Percentiles rank a stretch among this genome's conserved stretches.
phyloP scores from a whole-genome alignment of 2,329 filamentous ascomycete species.

The Epichloe brachyelytri region DNA sequence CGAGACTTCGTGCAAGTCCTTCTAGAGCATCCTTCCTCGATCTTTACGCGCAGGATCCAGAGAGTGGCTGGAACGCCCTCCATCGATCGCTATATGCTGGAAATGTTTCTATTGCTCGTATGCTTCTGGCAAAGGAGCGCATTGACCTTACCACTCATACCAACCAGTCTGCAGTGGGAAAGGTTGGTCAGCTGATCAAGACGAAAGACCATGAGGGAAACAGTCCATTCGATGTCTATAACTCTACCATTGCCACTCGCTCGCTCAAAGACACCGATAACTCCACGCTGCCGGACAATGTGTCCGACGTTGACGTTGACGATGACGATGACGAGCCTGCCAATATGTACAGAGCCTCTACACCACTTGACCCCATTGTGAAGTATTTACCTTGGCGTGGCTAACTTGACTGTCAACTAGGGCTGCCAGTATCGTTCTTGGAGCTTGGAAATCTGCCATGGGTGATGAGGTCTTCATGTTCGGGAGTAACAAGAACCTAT shows the following conservation, averaged over 20 bases:
- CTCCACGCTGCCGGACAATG: slow-evolving; percentile 36
- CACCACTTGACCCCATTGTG: neutral
- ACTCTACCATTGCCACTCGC: slow-evolving; percentile 71
- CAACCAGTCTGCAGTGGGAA: slow-evolving; percentile 39
- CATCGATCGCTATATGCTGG: slow-evolving; percentile 85
- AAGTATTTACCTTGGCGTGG: neutral
- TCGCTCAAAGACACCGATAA: slow-evolving; percentile 40
- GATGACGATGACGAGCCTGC: slow-evolving; percentile 24
- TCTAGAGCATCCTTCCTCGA: slow-evolving; percentile 75
- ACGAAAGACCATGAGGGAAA: slow-evolving; percentile 93
- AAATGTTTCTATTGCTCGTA: slow-evolving; percentile 73
- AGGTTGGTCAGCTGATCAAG: slow-evolving; percentile 69
- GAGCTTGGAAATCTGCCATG: slow-evolving; percentile 10
- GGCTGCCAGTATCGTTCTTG: slow-evolving; percentile 8
- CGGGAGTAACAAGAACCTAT: slow-evolving; percentile 92
- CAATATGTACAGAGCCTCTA: slow-evolving; percentile 16
- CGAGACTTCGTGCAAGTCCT: slow-evolving; percentile 65
- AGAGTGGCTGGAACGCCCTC: slow-evolving; percentile 92
- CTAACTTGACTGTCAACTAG: slow-evolving; percentile 7
- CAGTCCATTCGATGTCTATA: slow-evolving; percentile 87
- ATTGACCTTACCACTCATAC: slow-evolving; percentile 49
- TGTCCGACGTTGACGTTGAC: slow-evolving; percentile 45
- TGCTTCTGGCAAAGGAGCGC: slow-evolving; percentile 68
- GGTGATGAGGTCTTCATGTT: slow-evolving; percentile 89
- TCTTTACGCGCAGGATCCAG: slow-evolving; percentile 72